Evolutionary conservation across 306 rosid genomes (phyloP).

Genomic region (Fagus sylvatica): DNA sequence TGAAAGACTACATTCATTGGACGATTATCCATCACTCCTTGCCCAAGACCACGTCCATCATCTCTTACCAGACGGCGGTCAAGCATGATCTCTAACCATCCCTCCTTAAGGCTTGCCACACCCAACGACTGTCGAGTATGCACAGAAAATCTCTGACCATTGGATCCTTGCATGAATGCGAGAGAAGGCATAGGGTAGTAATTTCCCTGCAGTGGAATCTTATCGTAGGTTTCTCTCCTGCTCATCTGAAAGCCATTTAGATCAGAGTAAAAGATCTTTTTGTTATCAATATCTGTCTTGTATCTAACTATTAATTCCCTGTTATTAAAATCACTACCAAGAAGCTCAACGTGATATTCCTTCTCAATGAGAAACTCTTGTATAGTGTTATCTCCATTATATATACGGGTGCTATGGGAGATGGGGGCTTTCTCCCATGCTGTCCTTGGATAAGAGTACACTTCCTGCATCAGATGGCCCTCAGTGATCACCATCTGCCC

Average conservation of each 20-base stretch:
- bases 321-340: slow-evolving; percentile 62
- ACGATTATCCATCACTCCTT: slow-evolving; percentile 96
- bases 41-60: slow-evolving; percentile 97
- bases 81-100: slow-evolving; percentile 97
- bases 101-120: slow-evolving; percentile 84
- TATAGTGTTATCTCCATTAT: slow-evolving; percentile 58
- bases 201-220: slow-evolving; percentile 95
- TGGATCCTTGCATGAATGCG: slow-evolving; percentile 78
- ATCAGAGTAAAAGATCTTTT: slow-evolving; percentile 77
- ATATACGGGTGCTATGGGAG: slow-evolving; percentile 90
- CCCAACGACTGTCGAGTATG: slow-evolving; percentile 92
- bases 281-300: slow-evolving; percentile 77
- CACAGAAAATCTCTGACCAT: slow-evolving; percentile 85
- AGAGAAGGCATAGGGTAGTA: slow-evolving; percentile 95
- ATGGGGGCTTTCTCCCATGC: slow-evolving; percentile 70
- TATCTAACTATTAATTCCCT: slow-evolving; percentile 88
- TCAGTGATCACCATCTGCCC: slow-evolving; percentile 66
- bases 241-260: slow-evolving; percentile 97
- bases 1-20: slow-evolving; percentile 84
- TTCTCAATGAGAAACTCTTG: slow-evolving; percentile 80
- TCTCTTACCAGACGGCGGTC: slow-evolving; percentile 89
- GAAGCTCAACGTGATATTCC: slow-evolving; percentile 96
- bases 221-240: slow-evolving; percentile 87
- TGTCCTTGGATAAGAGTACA: slow-evolving; percentile 79
- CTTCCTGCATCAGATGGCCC: slow-evolving; percentile 90